phyloP scores from a whole-genome alignment of 164 flowering plant genomes.

The Tetrastigma voinierianum region DNA sequence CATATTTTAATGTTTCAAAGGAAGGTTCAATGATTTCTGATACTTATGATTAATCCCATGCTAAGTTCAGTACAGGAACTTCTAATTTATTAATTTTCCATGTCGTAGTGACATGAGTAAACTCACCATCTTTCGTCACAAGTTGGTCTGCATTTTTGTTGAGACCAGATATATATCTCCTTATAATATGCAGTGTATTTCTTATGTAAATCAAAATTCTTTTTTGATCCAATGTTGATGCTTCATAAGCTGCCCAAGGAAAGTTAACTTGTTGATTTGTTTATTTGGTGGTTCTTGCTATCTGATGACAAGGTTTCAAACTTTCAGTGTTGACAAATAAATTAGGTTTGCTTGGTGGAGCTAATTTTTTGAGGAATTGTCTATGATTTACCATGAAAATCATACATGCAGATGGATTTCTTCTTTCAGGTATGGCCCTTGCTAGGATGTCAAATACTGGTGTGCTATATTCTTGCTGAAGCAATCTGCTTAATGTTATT shows the following conservation, averaged over 20 bases:
- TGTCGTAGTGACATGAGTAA: too few species aligned
- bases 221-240: background rate
- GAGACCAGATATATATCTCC: too few species aligned
- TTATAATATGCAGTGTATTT: too few species aligned
- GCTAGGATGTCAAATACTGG: background rate
- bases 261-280: too few species aligned
- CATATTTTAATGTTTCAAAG: too few species aligned
- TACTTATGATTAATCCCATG: background rate
- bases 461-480: background rate
- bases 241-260: too few species aligned
- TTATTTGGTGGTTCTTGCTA: background rate
- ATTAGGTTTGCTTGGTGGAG: constrained; percentile 58
- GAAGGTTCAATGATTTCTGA: background rate
- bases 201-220: background rate
- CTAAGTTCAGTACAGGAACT: background rate
- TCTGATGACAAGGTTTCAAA: constrained; percentile 9
- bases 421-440: constrained; percentile 62
- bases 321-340: constrained; percentile 51
- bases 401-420: constrained; percentile 73
- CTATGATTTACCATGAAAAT: constrained; percentile 58
- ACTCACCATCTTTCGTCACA: too few species aligned
- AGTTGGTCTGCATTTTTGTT: too few species aligned
- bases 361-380: constrained; percentile 44
- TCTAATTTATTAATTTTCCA: too few species aligned
- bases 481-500: background rate